Base-by-base conservation (phyloP, 2,329 filamentous ascomycete species). In the Talaromyces sp. region DNA sequence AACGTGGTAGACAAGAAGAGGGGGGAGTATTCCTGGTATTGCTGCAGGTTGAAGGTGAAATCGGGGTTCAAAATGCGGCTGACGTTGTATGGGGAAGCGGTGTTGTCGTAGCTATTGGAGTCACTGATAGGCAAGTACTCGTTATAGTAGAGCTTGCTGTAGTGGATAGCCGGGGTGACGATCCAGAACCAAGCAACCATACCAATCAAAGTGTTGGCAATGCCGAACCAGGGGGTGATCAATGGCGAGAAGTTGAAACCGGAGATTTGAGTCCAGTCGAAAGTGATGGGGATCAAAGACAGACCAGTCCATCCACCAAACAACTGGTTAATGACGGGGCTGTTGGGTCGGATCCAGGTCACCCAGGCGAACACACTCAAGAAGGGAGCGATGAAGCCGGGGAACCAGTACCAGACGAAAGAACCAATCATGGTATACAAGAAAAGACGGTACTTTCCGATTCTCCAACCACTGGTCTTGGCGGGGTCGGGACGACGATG, bases 211-310 rank as follows among this genome's bases (percentile, higher is more conserved):
- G 88, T 90, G 72, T 92, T 92, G 65, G 87, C 88, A 68, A 91
- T 91, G 9, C 88, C 89, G 72, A 88, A 86, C 87, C 88, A 92
- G 5, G 89, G 89, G 2, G 88, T 85, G 59, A 91, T 88, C 43
- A 92, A 76, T 22, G 89, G 89, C 10, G 87, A 90, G 35, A 85
- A 85, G 60, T 90, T 81, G 67, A 86, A 92, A 56, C 88, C 90
- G 3, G 88, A 83, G 61, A 91, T 83, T 70, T 91, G 88, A 5
- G 88, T 89, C 89, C 90, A 92, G 78, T 92, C 90, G 71, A 92
- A 91, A 0, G 89, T 91, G 37, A 92, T 85, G 1, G 90, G 89
- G 7, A 92, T 77, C 33, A 92, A 72, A 0, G 87, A 90, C 3
- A 92, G 68, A 0, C 90, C 90, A 0, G 87, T 89, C 58, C 81